Evolutionary conservation across 441 rosid genomes (phyloP).

Genomic region (Erysimum pusillum): DNA sequence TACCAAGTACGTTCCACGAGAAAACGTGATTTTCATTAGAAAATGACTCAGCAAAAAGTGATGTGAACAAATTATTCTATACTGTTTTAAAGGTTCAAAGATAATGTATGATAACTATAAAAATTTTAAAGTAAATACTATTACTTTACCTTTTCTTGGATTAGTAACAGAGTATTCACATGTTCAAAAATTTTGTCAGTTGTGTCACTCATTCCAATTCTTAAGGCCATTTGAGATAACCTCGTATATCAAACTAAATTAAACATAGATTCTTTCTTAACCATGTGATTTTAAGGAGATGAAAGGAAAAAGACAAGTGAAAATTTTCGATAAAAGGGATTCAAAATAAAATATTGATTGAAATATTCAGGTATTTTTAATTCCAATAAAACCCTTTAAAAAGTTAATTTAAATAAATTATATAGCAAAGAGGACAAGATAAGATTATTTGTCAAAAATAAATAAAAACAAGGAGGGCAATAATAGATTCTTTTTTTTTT

Average conservation of each 20-base stretch:
- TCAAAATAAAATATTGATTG: no score
- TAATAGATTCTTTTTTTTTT: no score
- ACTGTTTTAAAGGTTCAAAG: not conserved
- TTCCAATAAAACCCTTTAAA: not conserved
- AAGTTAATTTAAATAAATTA: not conserved
- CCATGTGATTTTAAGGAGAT: not conserved
- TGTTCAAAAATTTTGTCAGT: not conserved
- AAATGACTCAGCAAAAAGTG: not conserved
- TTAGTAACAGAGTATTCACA: conserved; percentile 1
- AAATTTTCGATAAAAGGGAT: not conserved
- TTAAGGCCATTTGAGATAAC: not conserved
- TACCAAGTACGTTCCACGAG: not conserved
- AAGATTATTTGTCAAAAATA: no score
- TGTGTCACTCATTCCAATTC: not conserved
- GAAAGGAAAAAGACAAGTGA: not conserved
- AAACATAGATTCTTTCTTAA: not conserved
- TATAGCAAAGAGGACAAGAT: not conserved
- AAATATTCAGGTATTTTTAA: not conserved
- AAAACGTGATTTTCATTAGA: not conserved
- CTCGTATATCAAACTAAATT: conserved; percentile 8
- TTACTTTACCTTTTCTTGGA: not conserved
- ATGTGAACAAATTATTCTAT: not conserved
- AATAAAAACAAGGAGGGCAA: no score
- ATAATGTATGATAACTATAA: not conserved
- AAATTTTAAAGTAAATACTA: no score